phyloP scores from a whole-genome alignment of 2,329 filamentous ascomycete species.

The Fusarium luffae region DNA sequence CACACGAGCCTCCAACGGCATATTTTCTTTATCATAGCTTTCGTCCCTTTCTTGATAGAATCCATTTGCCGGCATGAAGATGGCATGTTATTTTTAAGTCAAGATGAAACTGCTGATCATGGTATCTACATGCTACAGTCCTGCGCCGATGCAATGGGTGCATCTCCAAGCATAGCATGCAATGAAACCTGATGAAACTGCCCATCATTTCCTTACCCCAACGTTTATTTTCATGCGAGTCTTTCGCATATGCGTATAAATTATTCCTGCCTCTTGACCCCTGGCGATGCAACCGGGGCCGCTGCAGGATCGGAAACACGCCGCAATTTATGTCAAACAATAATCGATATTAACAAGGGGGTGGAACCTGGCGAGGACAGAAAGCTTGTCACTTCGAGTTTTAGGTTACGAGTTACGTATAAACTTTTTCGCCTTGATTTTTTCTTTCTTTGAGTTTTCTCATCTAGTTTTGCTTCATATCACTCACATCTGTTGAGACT shows the following conservation, averaged over 20 bases:
- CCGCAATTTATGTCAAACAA: slow-evolving; percentile 36
- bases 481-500: not conserved
- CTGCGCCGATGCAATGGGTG: slow-evolving; percentile 5
- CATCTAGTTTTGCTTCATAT: not conserved
- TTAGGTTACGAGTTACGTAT: not conserved
- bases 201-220: slow-evolving; percentile 18
- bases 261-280: slow-evolving; percentile 10
- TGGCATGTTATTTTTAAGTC: slow-evolving; percentile 10
- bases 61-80: not conserved
- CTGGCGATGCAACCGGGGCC: slow-evolving; percentile 16
- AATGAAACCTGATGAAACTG: slow-evolving; percentile 40
- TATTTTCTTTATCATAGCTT: slow-evolving; percentile 30
- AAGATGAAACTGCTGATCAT: slow-evolving; percentile 20
- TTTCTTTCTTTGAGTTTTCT: not conserved
- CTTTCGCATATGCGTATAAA: slow-evolving; percentile 8
- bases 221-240: slow-evolving; percentile 14
- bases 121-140: not conserved
- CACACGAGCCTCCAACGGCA: slow-evolving; percentile 41
- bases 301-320: slow-evolving; percentile 35
- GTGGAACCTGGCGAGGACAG: not conserved
- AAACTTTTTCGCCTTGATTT: not conserved
- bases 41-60: not conserved
- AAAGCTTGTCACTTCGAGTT: not conserved
- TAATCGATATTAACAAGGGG: slow-evolving; percentile 17
- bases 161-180: not conserved